A percentile compares a stretch with the other conserved stretches of the same genome.
These are phyloP conservation scores for Meredithiella fracta DNA, from an alignment of 2,329 filamentous ascomycete genomes.

Conservation along the genomic window DNA sequence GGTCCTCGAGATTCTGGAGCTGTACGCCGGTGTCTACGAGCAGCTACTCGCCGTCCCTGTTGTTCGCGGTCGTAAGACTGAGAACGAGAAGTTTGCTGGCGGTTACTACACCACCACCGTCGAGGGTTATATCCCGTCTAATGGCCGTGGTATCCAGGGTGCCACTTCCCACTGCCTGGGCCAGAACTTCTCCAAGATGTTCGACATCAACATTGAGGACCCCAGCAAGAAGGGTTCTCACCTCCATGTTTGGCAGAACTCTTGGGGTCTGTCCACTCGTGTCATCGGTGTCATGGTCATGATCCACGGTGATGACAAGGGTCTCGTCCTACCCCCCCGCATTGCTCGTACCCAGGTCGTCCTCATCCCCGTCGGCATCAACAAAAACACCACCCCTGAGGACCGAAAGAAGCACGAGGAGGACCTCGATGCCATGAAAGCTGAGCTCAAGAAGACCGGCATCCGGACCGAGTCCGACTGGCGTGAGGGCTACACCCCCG, in stretches of 20 bases:
- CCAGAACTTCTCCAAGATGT: constrained; percentile 99
- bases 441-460: constrained; percentile 52
- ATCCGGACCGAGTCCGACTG: constrained; percentile 68
- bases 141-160: constrained; percentile 90
- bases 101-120: constrained; percentile 94
- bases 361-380: constrained; percentile 84
- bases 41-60: constrained; percentile 88
- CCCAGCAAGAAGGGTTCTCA: constrained; percentile 65
- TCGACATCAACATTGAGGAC: constrained; percentile 93
- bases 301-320: constrained; percentile 92
- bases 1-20: constrained; percentile 81
- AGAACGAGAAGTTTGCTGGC: constrained; percentile 96
- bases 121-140: constrained; percentile 91
- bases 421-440: constrained; percentile 55
- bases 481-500: constrained; percentile 82
- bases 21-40: constrained; percentile 84
- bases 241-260: constrained; percentile 93
- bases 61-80: constrained; percentile 84
- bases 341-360: constrained; percentile 76
- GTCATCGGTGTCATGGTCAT: constrained; percentile 98
- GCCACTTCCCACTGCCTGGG: constrained; percentile 88
- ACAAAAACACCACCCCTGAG: constrained; percentile 68
- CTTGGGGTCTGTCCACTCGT: constrained; percentile 93
- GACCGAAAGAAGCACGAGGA: constrained; percentile 61
- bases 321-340: constrained; percentile 79